phyloP scores from a whole-genome alignment of 2,329 filamentous ascomycete genomes.

The Botrytis aclada region DNA sequence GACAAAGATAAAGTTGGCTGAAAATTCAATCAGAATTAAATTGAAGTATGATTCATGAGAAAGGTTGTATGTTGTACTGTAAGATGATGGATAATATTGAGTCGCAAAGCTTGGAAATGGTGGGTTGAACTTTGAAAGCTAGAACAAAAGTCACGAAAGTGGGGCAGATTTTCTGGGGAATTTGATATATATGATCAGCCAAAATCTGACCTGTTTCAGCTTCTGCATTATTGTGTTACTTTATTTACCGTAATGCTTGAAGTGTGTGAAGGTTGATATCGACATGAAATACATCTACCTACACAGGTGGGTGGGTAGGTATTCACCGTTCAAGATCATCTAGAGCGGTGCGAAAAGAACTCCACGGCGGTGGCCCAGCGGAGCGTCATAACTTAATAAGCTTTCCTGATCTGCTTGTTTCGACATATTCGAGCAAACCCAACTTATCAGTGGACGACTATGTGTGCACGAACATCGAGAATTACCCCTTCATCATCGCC shows the following conservation, averaged over 20 bases:
- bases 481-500: neutral
- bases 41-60: constrained; percentile 1
- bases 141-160: constrained; percentile 17
- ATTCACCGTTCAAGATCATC: neutral
- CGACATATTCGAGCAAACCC: neutral
- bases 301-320: neutral
- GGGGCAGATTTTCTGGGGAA: constrained; percentile 18
- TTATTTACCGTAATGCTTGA: neutral
- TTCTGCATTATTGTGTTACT: neutral
- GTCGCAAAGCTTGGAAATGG: constrained; percentile 14
- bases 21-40: constrained; percentile 5
- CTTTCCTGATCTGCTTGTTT: neutral
- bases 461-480: neutral
- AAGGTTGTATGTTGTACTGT: neutral
- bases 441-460: neutral
- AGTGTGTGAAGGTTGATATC: neutral
- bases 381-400: neutral
- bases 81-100: neutral
- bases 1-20: neutral
- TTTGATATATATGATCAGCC: constrained; percentile 2
- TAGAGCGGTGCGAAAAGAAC: neutral
- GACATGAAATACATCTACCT: neutral
- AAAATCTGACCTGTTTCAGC: neutral
- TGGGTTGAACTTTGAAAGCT: constrained; percentile 15
- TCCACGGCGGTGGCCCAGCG: neutral